Percentiles rank a stretch among this genome's conserved stretches.
Evolutionary conservation across 768 basidiomycete genomes (phyloP).

Genomic region (Mrakia hoshinonis): DNA sequence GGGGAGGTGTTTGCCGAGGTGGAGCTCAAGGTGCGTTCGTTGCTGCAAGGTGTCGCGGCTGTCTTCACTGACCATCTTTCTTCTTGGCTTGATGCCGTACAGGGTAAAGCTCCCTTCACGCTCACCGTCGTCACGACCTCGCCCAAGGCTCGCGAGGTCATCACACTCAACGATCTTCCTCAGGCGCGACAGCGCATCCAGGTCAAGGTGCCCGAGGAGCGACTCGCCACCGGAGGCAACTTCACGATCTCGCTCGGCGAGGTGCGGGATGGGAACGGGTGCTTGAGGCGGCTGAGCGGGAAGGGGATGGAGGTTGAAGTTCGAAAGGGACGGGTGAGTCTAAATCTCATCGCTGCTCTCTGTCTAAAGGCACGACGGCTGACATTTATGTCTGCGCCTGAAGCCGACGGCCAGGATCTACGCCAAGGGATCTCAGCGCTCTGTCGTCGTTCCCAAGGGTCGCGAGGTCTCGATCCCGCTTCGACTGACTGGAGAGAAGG

Average conservation of each 20-base stretch:
- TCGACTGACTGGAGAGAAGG: constrained; percentile 81
- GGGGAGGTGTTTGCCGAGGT: constrained; percentile 62
- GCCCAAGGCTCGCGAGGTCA: constrained; percentile 32
- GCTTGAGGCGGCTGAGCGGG: constrained; percentile 63
- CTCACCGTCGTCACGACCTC: constrained; percentile 32
- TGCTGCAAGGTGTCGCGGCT: too few relatives aligned
- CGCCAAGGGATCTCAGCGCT: constrained; percentile 49
- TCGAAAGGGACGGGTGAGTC: constrained; percentile 60
- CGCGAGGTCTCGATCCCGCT: constrained; percentile 66
- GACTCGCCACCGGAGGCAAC: constrained; percentile 33
- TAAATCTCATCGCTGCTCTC: background rate
- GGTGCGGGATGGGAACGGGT: constrained; percentile 80
- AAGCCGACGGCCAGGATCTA: constrained; percentile 89
- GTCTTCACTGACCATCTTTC: too few relatives aligned
- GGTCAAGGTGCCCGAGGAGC: constrained; percentile 34
- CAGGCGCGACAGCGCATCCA: constrained; percentile 61
- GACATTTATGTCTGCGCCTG: constrained; percentile 1
- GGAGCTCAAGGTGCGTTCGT: constrained; percentile 61
- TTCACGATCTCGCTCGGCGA: constrained; percentile 49
- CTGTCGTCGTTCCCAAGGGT: constrained; percentile 63
- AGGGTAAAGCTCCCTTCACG: constrained; percentile 68
- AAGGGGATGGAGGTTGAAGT: constrained; percentile 80
- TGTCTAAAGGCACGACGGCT: background rate
- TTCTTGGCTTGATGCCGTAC: background rate
- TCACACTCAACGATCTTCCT: constrained; percentile 31